Conservation (phyloP, 2,329 filamentous ascomycete species). For the Calonectria honghensis region DNA sequence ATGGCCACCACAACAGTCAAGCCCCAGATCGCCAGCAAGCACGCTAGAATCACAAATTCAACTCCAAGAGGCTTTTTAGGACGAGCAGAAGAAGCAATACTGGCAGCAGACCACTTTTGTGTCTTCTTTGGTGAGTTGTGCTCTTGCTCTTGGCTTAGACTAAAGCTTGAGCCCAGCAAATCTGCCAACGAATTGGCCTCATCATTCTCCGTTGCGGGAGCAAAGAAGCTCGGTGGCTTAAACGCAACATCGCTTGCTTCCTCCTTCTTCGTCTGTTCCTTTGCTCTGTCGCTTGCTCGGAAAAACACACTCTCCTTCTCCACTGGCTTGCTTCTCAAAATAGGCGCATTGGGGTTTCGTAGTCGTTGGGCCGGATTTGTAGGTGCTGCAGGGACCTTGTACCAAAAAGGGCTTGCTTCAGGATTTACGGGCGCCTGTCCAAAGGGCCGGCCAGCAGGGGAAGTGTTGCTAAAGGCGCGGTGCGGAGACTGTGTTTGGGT, state of each 20-base stretch:
- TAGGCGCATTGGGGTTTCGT: slow-evolving; percentile 75
- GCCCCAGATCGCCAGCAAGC: slow-evolving; percentile 54
- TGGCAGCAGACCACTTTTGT: slow-evolving; percentile 3
- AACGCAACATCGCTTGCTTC: slow-evolving; percentile 65
- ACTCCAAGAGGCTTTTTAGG: slow-evolving; percentile 39
- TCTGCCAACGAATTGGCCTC: slow-evolving; percentile 67
- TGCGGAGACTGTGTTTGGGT: slow-evolving; percentile 66
- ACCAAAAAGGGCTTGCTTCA: slow-evolving; percentile 77
- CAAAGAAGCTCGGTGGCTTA: slow-evolving; percentile 77
- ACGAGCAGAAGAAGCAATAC: slow-evolving; percentile 5
- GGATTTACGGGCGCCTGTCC: slow-evolving; percentile 66
- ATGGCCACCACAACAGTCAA: slow-evolving; percentile 45
- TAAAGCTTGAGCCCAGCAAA: slow-evolving; percentile 67
- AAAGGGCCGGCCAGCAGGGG: slow-evolving; percentile 64
- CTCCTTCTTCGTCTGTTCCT: slow-evolving; percentile 31
- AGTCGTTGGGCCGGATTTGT: slow-evolving; percentile 78
- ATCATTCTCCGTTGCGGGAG: slow-evolving; percentile 64
- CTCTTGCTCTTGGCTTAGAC: slow-evolving; percentile 58
- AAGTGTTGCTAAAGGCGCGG: slow-evolving; percentile 71
- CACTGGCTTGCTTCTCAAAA: slow-evolving; percentile 68
- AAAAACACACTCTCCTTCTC: slow-evolving; percentile 72
- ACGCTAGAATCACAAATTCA: slow-evolving; percentile 50
- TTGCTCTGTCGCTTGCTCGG: slow-evolving; percentile 51
- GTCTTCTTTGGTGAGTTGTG: not conserved
- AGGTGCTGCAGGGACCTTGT: slow-evolving; percentile 81